Evolutionary conservation across 805 yeast genomes (phyloP).

Genomic region (Nakazawaea laoshanensis): DNA sequence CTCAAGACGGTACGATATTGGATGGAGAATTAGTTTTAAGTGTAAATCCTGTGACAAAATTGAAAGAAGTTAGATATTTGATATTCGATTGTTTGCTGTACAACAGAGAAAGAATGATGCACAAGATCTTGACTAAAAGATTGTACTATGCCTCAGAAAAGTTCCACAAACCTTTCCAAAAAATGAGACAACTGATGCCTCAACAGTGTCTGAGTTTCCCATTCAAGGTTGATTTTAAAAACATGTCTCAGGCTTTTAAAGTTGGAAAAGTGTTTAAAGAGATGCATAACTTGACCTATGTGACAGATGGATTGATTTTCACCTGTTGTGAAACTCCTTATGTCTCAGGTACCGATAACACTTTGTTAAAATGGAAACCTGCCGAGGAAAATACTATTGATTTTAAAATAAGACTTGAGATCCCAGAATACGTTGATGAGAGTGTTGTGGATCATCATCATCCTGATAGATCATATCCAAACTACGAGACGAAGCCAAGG

Average conservation of each 20-base stretch:
- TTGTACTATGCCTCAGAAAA: constrained; percentile 79
- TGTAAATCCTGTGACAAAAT: constrained; percentile 40
- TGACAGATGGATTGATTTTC: constrained; percentile 88
- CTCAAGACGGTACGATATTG: constrained; percentile 80
- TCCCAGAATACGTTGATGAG: constrained; percentile 50
- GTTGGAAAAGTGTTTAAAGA: constrained; percentile 67
- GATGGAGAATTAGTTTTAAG: constrained; percentile 93
- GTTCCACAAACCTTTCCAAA: constrained; percentile 75
- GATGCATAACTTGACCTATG: constrained; percentile 70
- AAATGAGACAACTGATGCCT: constrained; percentile 60
- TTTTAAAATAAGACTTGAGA: constrained; percentile 60
- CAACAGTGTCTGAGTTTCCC: constrained; percentile 72
- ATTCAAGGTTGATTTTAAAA: constrained; percentile 77
- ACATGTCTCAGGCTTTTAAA: constrained; percentile 79
- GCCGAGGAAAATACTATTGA: constrained; percentile 93
- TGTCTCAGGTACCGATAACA: constrained; percentile 78
- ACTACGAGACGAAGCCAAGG: constrained; percentile 74
- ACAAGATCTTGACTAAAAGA: constrained; percentile 69
- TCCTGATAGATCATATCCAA: constrained; percentile 63
- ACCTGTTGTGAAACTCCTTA: constrained; percentile 89
- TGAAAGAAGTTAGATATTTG: constrained; percentile 66
- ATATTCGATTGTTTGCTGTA: constrained; percentile 89
- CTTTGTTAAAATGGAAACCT: constrained; percentile 93
- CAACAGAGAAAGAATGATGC: constrained; percentile 64
- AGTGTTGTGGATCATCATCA: constrained; percentile 59